These are phyloP conservation scores for Stevia rebaudiana DNA, from an alignment of 140 eudicot genomes.

Conservation along the genomic window DNA sequence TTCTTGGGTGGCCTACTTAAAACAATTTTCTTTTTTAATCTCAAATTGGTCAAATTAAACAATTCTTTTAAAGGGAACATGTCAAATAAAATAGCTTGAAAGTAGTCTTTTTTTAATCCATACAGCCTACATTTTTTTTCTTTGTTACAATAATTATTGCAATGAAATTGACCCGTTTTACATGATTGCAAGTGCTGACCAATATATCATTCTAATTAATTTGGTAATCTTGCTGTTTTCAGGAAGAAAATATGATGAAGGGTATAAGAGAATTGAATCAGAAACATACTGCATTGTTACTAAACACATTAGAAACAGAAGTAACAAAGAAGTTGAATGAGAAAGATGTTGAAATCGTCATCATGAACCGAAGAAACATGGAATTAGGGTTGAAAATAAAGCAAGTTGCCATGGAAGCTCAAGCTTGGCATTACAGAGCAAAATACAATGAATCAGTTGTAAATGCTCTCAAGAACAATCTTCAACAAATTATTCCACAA, in stretches of 20 bases:
- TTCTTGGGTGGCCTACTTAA: not conserved
- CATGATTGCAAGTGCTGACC: not conserved
- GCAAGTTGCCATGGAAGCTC: conserved; percentile 61
- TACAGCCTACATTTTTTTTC: not conserved
- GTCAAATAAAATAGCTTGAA: not conserved
- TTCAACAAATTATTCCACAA: conserved; percentile 54
- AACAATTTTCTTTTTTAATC: not conserved
- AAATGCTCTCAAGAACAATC: conserved; percentile 50
- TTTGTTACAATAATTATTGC: not conserved
- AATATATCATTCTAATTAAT: not conserved
- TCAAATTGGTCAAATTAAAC: not conserved
- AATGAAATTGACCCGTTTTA: not conserved
- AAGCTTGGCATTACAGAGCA: conserved; percentile 68
- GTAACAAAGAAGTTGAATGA: conserved; percentile 43
- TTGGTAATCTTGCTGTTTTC: not conserved
- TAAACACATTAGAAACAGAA: conserved; percentile 52
- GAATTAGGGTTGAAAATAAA: conserved; percentile 55
- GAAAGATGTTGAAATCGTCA: conserved; percentile 53
- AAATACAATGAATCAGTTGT: conserved; percentile 71
- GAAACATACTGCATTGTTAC: conserved; percentile 42
- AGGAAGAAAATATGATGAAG: conserved; percentile 46
- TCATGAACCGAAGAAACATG: conserved; percentile 54
- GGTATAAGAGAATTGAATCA: conserved; percentile 59
- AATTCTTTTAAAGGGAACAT: not conserved
- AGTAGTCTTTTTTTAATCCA: not conserved